Evolutionary conservation across 495 filamentous ascomycete genomes (phyloP).

Genomic region (Xylaria acuta): DNA sequence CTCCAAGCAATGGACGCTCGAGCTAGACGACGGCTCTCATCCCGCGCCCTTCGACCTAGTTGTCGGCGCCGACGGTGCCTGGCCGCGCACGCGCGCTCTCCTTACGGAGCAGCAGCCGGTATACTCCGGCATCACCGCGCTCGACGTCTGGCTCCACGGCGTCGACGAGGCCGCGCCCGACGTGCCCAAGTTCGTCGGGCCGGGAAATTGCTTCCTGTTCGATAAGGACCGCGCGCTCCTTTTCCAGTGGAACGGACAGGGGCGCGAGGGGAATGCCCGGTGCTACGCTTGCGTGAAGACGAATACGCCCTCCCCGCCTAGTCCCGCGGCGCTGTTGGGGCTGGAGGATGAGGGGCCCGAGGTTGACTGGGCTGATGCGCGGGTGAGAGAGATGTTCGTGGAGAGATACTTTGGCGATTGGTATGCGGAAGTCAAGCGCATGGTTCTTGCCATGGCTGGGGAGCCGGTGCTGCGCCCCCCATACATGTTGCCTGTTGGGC

Average conservation of each 20-base stretch:
- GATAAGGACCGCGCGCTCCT: constrained; percentile 47
- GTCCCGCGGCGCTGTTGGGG: constrained; percentile 33
- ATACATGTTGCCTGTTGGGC: constrained; percentile 60
- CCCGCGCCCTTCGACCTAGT: constrained; percentile 56
- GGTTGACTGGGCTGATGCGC: constrained; percentile 35
- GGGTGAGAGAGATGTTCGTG: constrained; percentile 41
- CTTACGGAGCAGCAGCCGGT: constrained; percentile 55
- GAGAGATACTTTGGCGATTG: constrained; percentile 49
- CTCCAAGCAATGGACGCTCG: constrained; percentile 39
- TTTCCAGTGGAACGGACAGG: constrained; percentile 53
- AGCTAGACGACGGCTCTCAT: constrained; percentile 43
- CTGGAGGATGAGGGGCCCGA: constrained; percentile 45
- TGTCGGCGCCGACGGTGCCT: constrained; percentile 69
- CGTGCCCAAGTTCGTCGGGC: constrained; percentile 47
- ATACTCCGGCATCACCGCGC: constrained; percentile 54
- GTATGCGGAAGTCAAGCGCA: constrained; percentile 40
- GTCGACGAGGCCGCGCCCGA: constrained; percentile 28
- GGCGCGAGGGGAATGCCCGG: constrained; percentile 38
- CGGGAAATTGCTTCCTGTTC: constrained; percentile 53
- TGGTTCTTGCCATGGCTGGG: constrained; percentile 24
- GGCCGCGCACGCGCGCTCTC: constrained; percentile 58
- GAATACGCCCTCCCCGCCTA: constrained; percentile 28
- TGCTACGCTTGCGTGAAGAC: constrained; percentile 48
- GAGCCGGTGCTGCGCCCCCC: constrained; percentile 39
- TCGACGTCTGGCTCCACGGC: constrained; percentile 47